Evolutionary conservation across 2,329 filamentous ascomycete species (phyloP), one percentile per base, ranked within the genome.

Genomic region (Cladophialophora psammophila): DNA sequence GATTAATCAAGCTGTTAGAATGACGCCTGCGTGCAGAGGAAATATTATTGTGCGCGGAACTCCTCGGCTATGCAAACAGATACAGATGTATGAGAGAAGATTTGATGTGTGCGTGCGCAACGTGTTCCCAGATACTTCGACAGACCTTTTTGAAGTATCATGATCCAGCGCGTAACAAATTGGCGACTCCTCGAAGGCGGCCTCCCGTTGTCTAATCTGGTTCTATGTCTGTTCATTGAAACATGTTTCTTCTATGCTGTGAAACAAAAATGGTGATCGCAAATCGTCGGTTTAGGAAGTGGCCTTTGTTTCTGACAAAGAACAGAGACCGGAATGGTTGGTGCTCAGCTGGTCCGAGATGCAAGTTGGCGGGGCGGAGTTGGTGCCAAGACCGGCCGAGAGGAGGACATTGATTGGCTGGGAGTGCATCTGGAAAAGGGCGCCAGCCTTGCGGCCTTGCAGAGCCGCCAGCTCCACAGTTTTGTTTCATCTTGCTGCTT

Each of bases 211-310:
- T 18, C 54, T 45, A 58, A 57, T 59, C 31, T 50, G 52, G 18
- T 20, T 54, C 54, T 59, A 52, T 48, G 38, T 60, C 35, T 50
- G 42, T 20, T 50, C 12, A 58, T 58, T 66, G 56, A 69, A 64
- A 69, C 63, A 69, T 53, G 67, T 69, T 50, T 60, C 57, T 58
- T 66, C 42, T 48, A 45, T 50, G 48, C 57, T 34, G 52, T 64
- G 63, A 63, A 66, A 66, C 67, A 59, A 53, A 59, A 20, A 53
- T 26, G 50, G 20, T 31, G 40, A 12, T 5, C 26, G 45, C n/a
- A 15, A 38, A n/a, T 18, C 36, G 15, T 32, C 34, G 45, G 13
- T 34, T 31, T 13, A 52, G 38, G 26, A 8, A 26, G 20, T 40
- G 40, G 5, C 36, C 53, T 34, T 64, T 58, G 67, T 69, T 53